These are phyloP conservation scores for Vitis riparia DNA, from an alignment of 164 flowering plant genomes.

Conservation along the genomic window DNA sequence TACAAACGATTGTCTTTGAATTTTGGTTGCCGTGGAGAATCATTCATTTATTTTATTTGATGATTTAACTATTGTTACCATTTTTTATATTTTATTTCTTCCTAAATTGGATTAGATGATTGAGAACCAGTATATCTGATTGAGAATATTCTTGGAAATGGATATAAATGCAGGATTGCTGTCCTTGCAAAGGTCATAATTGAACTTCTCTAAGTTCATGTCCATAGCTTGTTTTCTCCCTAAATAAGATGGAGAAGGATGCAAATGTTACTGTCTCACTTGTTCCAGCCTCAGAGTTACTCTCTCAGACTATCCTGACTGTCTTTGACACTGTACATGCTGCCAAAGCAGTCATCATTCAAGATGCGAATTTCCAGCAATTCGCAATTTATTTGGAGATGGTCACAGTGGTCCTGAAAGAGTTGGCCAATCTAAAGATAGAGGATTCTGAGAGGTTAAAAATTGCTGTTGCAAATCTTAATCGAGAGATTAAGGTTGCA, in stretches of 20 bases:
- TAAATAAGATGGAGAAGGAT: conserved; percentile 6
- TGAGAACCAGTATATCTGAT: too few species aligned
- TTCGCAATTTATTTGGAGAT: conserved; percentile 10
- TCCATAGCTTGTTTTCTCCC: not conserved
- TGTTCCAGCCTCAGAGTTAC: conserved; percentile 7
- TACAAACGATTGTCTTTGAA: too few species aligned
- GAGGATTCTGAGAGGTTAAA: not conserved
- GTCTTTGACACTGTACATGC: conserved; percentile 4
- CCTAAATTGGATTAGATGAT: too few species aligned
- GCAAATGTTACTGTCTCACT: not conserved
- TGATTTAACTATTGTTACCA: too few species aligned
- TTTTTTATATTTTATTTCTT: too few species aligned
- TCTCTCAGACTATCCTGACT: conserved; percentile 5
- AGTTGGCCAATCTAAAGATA: not conserved
- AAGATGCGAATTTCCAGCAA: conserved; percentile 7
- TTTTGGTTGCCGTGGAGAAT: too few species aligned
- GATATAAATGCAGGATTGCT: too few species aligned
- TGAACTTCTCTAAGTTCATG: too few species aligned
- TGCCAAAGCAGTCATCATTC: conserved; percentile 5
- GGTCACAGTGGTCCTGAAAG: not conserved
- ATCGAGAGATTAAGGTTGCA: conserved; percentile 7
- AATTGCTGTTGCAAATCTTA: conserved; percentile 2
- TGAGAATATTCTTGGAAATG: too few species aligned
- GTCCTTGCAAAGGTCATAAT: too few species aligned
- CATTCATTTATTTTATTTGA: too few species aligned